phyloP scores from a whole-genome alignment of 106 monocot species.

The Cymbidium sinense region DNA sequence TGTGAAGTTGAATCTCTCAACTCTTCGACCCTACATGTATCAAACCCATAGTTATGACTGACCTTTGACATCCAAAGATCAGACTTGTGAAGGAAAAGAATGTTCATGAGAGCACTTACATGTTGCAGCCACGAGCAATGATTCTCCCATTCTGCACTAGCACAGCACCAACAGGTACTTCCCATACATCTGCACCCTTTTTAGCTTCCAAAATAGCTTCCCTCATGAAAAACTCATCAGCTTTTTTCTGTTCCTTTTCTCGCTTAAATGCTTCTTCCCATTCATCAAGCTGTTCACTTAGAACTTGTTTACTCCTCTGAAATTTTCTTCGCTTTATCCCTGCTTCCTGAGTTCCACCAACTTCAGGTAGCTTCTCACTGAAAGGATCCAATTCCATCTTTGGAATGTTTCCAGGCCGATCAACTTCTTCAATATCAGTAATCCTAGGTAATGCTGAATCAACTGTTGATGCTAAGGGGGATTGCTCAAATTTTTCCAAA shows the following conservation, averaged over 20 bases:
- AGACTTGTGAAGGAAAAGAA: background rate
- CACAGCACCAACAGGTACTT: conserved; percentile 94
- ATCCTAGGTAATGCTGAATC: conserved; percentile 9
- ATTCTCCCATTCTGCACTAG: conserved; percentile 82
- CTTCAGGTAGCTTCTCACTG: conserved; percentile 14
- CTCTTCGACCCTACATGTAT: conserved; percentile 72
- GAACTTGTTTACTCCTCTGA: conserved; percentile 62
- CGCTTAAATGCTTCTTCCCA: conserved; percentile 81
- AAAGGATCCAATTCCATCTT: conserved; percentile 18
- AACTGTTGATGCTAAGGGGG: conserved; percentile 7
- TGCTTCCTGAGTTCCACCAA: conserved; percentile 30
- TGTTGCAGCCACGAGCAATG: conserved; percentile 80
- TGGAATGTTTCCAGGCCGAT: conserved; percentile 1
- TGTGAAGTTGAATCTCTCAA: conserved; percentile 91
- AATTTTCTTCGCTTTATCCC: conserved; percentile 60
- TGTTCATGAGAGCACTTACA: conserved; percentile 33
- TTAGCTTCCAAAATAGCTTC: conserved; percentile 92
- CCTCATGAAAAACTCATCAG: conserved; percentile 89
- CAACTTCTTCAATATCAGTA: conserved; percentile 14
- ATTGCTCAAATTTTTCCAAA: conserved; percentile 10
- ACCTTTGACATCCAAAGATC: background rate
- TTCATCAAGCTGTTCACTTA: conserved; percentile 59
- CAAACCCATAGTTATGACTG: conserved; percentile 1
- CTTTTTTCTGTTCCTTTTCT: conserved; percentile 59
- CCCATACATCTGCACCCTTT: conserved; percentile 84